These are phyloP conservation scores for Rhinocladiella similis DNA, from an alignment of 2,329 filamentous ascomycete genomes.

Conservation along the genomic window DNA sequence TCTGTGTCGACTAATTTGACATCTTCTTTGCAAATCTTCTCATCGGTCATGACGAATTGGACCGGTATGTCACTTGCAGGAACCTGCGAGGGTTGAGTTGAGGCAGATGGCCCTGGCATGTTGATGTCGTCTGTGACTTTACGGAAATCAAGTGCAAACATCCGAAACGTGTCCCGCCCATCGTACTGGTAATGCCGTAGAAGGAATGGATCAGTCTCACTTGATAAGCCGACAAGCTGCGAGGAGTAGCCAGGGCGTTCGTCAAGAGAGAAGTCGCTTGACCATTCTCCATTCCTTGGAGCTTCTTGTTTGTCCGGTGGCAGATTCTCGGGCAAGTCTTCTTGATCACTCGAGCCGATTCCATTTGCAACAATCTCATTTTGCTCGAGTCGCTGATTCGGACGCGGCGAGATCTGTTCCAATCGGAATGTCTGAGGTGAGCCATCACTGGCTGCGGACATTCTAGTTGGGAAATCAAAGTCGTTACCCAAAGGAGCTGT, in stretches of 20 bases:
- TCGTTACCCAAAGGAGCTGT: constrained; percentile 9
- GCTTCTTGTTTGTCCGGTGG: constrained; percentile 2
- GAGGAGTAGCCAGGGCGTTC: constrained; percentile 12
- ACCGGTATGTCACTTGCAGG: constrained; percentile 9
- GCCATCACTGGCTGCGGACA: constrained; percentile 8
- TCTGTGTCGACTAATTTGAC: constrained; percentile 12
- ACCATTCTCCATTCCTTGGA: constrained; percentile 8
- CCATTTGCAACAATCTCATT: not conserved
- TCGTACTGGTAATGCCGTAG: constrained; percentile 15
- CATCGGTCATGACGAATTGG: constrained; percentile 14
- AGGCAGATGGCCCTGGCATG: constrained; percentile 1
- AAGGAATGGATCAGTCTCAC: constrained; percentile 16
- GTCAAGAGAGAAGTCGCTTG: constrained; percentile 13
- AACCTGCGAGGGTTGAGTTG: constrained; percentile 2
- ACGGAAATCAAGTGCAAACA: constrained; percentile 15
- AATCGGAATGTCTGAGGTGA: constrained; percentile 11
- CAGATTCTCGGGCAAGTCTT: constrained; percentile 1
- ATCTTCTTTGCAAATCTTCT: constrained; percentile 13
- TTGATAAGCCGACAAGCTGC: constrained; percentile 10
- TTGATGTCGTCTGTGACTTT: constrained; percentile 11
- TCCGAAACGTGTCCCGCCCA: constrained; percentile 13
- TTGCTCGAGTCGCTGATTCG: constrained; percentile 4
- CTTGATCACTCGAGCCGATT: not conserved
- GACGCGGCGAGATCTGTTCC: constrained; percentile 9
- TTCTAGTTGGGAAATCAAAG: constrained; percentile 3